Percentiles rank a stretch among this genome's conserved stretches.
Conservation (phyloP, 768 basidiomycete genomes). For the Agaricus blazei region DNA sequence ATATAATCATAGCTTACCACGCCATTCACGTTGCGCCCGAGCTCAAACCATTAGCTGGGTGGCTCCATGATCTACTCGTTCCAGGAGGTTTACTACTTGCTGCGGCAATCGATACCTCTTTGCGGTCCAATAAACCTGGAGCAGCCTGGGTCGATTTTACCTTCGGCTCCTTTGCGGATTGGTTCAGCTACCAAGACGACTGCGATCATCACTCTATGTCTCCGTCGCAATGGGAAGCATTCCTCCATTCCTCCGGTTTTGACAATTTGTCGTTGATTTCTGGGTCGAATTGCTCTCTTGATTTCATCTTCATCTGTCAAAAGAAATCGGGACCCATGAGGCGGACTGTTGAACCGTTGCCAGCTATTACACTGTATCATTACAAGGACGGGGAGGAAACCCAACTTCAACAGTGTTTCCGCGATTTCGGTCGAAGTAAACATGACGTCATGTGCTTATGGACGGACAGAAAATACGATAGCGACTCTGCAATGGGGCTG, state of each 20-base stretch:
- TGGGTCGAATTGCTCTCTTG: constrained; percentile 1
- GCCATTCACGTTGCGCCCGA: neutral
- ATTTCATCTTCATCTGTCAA: constrained; percentile 13
- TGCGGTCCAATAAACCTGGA: neutral
- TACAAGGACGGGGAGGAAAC: constrained; percentile 15
- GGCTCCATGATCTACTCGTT: neutral
- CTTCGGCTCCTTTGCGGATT: constrained; percentile 2
- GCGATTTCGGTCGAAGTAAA: neutral
- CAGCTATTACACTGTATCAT: neutral
- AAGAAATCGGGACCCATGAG: neutral
- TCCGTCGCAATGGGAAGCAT: neutral
- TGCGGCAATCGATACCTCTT: neutral
- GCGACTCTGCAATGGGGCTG: constrained; percentile 26
- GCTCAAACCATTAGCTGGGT: neutral
- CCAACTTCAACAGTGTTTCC: constrained; percentile 14
- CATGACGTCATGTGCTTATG: neutral
- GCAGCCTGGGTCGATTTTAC: neutral
- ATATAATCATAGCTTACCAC: constrained; percentile 3
- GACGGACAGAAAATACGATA: constrained; percentile 21
- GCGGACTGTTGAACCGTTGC: neutral
- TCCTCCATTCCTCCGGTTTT: neutral
- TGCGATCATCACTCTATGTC: neutral
- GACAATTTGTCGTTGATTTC: neutral
- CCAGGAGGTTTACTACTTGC: neutral
- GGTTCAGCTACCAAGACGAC: constrained; percentile 1